Evolutionary conservation across 1,139 yeast species (phyloP), one percentile per base, ranked within the genome.

Genomic region (Taphrina communis): DNA sequence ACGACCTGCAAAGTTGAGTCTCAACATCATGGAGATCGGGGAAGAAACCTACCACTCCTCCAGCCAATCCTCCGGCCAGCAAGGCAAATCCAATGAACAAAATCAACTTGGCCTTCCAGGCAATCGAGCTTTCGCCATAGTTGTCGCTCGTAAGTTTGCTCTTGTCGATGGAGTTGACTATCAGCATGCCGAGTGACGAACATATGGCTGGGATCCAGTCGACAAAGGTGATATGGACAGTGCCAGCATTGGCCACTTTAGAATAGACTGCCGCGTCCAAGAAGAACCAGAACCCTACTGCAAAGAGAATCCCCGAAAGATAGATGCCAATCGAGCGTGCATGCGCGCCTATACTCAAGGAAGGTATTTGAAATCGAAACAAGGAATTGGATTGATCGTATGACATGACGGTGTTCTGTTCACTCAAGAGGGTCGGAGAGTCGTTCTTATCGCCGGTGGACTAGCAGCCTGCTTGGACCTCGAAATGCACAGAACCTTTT

Each of bases 191-290:
- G 60, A 91, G 78, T 0, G 95, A 86, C 5, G 97, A 88, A 73
- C 97, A 89, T 38, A 94, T 84, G 73, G 89, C 87, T 6, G 99
- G 99, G 67, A 94, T 86, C 99, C 99, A 94, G 79, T 94, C 99
- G 51, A 89, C 86, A 76, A 94, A 89, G 4, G 95, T 87, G 44
- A 94, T 90, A 77, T 94, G 98, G 6, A 91, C 90, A 56, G 82
- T 82, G 1, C 96, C 88, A 0, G 94, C 97, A 80, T 94, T 93
- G 69, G 88, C 88, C 35, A 92, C 88, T 73, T 87, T 88, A 56
- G 96, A 89, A 78, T 85, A 94, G 53, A 94, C 84, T 3, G 96
- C 92, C 0, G 97, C 90, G 78, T 94, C 99, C 48, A 94, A 79
- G 79, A 94, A 86, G 48, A 88, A 81, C 95, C 97, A 94, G 77